Evolutionary conservation across 805 yeast species (phyloP), one percentile per base, ranked within the genome.

Genomic region (Suhomyces prunicola): DNA sequence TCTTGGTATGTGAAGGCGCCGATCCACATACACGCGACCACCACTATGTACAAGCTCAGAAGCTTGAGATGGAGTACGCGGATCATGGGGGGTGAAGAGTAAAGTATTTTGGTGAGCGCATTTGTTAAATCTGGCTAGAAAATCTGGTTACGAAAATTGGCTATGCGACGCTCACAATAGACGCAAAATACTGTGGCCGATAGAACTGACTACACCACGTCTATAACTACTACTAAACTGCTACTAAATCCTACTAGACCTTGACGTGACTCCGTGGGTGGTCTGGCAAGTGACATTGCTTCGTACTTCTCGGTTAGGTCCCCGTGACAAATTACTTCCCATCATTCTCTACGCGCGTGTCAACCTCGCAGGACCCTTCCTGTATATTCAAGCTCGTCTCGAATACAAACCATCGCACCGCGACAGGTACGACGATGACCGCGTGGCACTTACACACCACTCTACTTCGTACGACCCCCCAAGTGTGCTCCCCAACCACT

Each of bases 1-100:
- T 74, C 79, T 53, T 71, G 71, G 48, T 64, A 57, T 10, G 63
- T 36, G 54, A 74, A 72, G 7, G 67, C 54, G 2, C 60, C 51
- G n/a, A 66, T 48, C 77, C 78, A 74, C 17, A 56, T 44, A 19
- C 57, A 6, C 13, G 64, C 46, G 22, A 71, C 57, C 5, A 63
- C 50, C 17, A 61, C 54, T 48, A 69, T 50, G 15, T 67, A 64
- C 22, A 61, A 59, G 52, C 67, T 62, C 46, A 73, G 62, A 31
- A 70, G 53, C 50, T 61, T 64, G 44, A 64, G 66, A 19, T 59
- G 45, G n/a, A 52, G 48, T 13, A 56, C 15, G 31, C 54, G 48
- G 29, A 48, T 48, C 42, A 39, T 47, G 40, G 36, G 36, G 17
- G 17, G 15, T 33, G n/a, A 33, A 33, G 36, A 33, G 36, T 33